phyloP scores from a whole-genome alignment of 345 rosid species.

The Citrus maxima region DNA sequence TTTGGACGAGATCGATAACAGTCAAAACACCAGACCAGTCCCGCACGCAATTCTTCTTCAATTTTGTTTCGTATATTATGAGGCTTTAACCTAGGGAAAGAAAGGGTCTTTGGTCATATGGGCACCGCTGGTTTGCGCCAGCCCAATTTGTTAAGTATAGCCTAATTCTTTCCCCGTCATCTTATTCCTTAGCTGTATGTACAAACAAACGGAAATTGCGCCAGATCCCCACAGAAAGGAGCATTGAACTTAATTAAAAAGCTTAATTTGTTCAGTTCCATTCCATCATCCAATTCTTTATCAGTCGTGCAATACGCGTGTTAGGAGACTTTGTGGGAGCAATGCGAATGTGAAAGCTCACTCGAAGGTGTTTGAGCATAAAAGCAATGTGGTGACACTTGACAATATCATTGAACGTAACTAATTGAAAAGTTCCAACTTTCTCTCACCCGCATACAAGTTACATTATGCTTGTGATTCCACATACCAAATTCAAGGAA shows the following conservation, averaged over 20 bases:
- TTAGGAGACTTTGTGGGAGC: neutral
- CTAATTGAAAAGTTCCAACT: neutral
- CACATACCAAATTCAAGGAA: neutral
- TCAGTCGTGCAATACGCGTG: neutral
- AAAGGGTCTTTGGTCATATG: neutral
- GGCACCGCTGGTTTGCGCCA: too few relatives aligned
- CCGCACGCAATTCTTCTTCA: neutral
- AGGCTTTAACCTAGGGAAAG: neutral
- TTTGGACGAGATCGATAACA: neutral
- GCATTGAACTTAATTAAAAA: neutral
- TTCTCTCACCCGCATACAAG: neutral
- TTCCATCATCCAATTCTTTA: neutral
- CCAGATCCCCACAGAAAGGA: neutral
- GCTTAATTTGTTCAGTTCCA: neutral
- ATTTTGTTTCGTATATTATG: neutral
- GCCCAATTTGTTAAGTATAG: too few relatives aligned
- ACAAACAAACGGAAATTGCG: slow-evolving; percentile 2
- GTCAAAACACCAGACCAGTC: neutral
- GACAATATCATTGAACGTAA: neutral
- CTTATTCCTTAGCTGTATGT: neutral
- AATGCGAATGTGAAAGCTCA: neutral
- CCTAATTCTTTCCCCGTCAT: too few relatives aligned
- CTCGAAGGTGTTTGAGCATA: neutral
- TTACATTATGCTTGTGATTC: neutral
- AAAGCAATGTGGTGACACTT: neutral